Conservation (phyloP, 305 asterid species). For the Ajuga reptans region DNA sequence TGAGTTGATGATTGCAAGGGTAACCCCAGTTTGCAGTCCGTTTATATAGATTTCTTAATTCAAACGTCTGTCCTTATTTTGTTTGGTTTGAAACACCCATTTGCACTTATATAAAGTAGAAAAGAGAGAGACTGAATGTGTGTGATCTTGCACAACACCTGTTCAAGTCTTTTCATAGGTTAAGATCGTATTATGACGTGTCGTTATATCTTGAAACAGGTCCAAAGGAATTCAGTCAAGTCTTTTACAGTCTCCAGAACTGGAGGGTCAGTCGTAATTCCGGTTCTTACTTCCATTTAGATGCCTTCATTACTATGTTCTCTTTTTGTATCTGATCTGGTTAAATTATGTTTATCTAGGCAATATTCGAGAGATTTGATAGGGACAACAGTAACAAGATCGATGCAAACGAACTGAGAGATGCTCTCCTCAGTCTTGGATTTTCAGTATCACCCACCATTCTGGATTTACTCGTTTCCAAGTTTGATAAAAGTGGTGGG, state of each 20-base stretch:
- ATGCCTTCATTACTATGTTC: background rate
- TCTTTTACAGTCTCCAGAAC: constrained; percentile 81
- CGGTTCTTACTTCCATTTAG: background rate
- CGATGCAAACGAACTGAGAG: constrained; percentile 63
- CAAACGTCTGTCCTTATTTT: no score
- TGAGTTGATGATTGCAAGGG: background rate
- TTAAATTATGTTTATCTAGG: constrained; percentile 27
- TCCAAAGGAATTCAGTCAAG: constrained; percentile 81
- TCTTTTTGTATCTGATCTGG: constrained; percentile 6
- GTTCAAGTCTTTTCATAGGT: background rate
- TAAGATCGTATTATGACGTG: background rate
- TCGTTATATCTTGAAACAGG: constrained; percentile 39
- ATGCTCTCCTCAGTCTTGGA: constrained; percentile 74
- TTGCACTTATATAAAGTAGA: no score
- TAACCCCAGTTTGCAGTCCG: background rate
- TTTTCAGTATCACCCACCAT: constrained; percentile 66
- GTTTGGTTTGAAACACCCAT: no score
- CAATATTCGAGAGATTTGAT: constrained; percentile 73
- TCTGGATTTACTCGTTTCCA: constrained; percentile 75
- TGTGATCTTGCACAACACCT: background rate
- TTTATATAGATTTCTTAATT: background rate
- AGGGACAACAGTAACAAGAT: constrained; percentile 83
- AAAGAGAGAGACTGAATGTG: background rate
- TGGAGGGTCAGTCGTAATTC: constrained; percentile 68
- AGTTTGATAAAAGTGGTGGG: constrained; percentile 89